These are phyloP conservation scores for Rubia yunnanensis DNA, from an alignment of 257 asterid genomes.

Conservation along the genomic window DNA sequence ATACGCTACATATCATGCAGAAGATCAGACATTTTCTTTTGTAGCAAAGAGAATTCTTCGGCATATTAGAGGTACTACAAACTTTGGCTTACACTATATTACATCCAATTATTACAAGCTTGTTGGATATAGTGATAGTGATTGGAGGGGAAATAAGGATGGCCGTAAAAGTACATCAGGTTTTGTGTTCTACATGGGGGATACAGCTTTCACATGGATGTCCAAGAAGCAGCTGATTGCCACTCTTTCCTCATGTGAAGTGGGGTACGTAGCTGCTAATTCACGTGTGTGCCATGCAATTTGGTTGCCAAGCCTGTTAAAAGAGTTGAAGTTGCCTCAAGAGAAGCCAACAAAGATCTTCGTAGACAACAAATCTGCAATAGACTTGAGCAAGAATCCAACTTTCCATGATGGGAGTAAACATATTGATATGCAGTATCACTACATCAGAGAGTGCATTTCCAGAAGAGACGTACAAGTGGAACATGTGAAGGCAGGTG, in stretches of 20 bases:
- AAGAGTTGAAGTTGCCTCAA: neutral
- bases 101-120: neutral
- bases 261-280: too few species aligned
- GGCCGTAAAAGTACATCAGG: too few species aligned
- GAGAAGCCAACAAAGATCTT: neutral
- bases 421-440: neutral
- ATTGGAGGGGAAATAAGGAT: neutral
- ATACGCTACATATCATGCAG: neutral
- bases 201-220: too few species aligned
- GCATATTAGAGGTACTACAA: too few species aligned
- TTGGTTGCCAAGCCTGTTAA: neutral
- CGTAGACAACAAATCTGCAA: neutral
- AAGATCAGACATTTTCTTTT: neutral
- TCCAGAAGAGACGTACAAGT: neutral
- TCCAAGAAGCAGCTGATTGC: too few species aligned
- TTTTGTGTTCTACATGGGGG: too few species aligned
- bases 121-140: constrained; percentile 1
- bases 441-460: neutral
- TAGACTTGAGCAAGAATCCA: too few species aligned
- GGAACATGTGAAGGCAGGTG: neutral
- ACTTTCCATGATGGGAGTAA: neutral
- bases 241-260: too few species aligned
- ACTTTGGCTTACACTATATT: too few species aligned
- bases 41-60: neutral
- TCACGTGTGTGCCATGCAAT: neutral